Base-by-base conservation (phyloP, 495 filamentous ascomycete species). In the Tuber aestivum region DNA sequence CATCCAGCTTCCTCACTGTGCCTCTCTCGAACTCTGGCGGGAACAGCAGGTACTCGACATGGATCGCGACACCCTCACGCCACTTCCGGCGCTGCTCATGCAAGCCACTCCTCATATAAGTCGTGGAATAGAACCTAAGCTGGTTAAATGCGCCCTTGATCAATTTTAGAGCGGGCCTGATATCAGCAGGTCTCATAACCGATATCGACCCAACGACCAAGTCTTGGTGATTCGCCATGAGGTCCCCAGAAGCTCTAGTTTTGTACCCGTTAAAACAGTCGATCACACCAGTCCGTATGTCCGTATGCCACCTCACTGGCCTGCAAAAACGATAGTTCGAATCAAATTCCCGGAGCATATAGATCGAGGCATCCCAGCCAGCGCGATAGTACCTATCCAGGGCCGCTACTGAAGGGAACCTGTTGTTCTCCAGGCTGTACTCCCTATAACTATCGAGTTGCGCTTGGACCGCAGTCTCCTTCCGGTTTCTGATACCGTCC, bases 281-380 rank as follows among this genome's bases (percentile, higher is more conserved):
- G 4, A 79, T 79, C 20, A 44, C 77, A 41, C 78, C 78, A 20
- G 78, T 73, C 18, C 45, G 72, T 48, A 41, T 75, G n/a, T 72
- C 73, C 41, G 72, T 71, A 5, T 72, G 75, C 78, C 78, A 79
- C 44, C 75, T 79, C 20, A 79, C 77, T 69, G 78, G 78, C 40
- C 74, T 74, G 12, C 56, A 65, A 65, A 65, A 65, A 27, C 14
- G 27, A 35, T 65, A 35, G 56, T 65, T 65, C 12, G 56, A 65
- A 65, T 65, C 56, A 35, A 65, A 65, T 27, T 65, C 56, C 27
- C 14, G 56, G 56, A 65, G 56, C 56, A 65, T 65, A 14, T 65
- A 65, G 27, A 65, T 65, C 56, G 56, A 65, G 16, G 56, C 35
- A 35, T 35, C 56, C 56, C 56, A 65, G 14, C 56, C 56, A 35